Percentiles rank a stretch among this genome's conserved stretches.
Evolutionary conservation across 2,329 filamentous ascomycete genomes (phyloP).

Genomic region (Bipolaris victoriae): DNA sequence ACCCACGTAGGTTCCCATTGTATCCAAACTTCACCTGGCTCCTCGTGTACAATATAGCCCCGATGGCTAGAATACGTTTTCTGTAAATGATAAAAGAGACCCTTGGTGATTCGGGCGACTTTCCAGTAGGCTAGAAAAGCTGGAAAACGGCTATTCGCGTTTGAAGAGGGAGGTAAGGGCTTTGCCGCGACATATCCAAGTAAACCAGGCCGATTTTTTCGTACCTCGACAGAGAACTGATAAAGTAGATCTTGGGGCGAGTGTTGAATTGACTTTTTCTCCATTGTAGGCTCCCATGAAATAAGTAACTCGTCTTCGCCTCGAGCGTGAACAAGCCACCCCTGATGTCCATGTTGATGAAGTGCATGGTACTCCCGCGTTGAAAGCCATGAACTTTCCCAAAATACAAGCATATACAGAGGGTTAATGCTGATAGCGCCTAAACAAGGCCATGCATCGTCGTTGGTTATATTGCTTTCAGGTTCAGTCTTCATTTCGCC

Average conservation of each 20-base stretch:
- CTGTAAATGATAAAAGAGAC: constrained; percentile 15
- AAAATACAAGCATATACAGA: constrained; percentile 7
- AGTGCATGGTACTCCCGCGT: constrained; percentile 5
- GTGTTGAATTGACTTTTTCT: constrained; percentile 9
- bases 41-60: constrained; percentile 12
- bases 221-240: constrained; percentile 6
- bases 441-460: constrained; percentile 12
- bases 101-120: constrained; percentile 11
- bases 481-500: constrained; percentile 10
- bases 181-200: constrained; percentile 17
- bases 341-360: not conserved
- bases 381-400: constrained; percentile 8
- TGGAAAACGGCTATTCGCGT: constrained; percentile 3
- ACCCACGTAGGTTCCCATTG: constrained; percentile 24
- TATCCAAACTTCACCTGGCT: constrained; percentile 16
- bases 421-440: constrained; percentile 9
- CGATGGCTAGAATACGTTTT: constrained; percentile 11
- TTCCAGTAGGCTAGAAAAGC: constrained; percentile 22
- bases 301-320: constrained; percentile 16
- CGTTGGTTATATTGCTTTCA: not conserved
- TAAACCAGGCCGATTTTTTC: constrained; percentile 7
- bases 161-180: constrained; percentile 1
- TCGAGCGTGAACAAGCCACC: constrained; percentile 12
- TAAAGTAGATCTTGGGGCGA: constrained; percentile 1
- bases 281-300: constrained; percentile 14